Base-by-base conservation (phyloP, 2,329 filamentous ascomycete genomes). In the Epicoccum nigrum region DNA sequence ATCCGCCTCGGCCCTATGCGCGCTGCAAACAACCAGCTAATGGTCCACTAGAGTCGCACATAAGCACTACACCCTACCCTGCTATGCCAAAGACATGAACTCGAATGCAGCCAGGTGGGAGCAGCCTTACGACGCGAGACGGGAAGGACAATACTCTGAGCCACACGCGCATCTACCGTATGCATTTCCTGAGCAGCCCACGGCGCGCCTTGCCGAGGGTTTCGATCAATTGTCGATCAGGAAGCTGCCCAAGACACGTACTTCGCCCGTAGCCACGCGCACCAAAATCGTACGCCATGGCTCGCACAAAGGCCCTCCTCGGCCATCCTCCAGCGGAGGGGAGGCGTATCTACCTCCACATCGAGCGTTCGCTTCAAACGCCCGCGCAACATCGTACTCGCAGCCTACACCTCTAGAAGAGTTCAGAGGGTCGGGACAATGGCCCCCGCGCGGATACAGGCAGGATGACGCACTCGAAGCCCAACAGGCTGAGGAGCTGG, bases 391-490 rank as follows among this genome's bases (percentile, higher is more conserved):
- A 27, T 73, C 70, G 17, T 73, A 72, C 51, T 72, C 69, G 28
- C 68, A 73, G 34, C 68, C 69, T 4, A 65, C 69, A 15, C 64
- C 70, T 12, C 65, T 74, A 44, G 70, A 73, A n/a, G 70, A 72
- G 44, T 72, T 68, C 42, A 66, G 71, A 44, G 62, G 50, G 37
- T 66, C 67, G 30, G 62, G 69, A 58, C 60, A 63, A 41, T 76
- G 74, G 74, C 74, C 74, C 19, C 74, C 74, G n/a, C 64, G 56
- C 32, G 71, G 73, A 27, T 74, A 67, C 64, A 60, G 65, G 17
- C 54, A 54, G 41, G 66, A 74, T 40, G 67, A 71, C 32, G 58
- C 56, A 15, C 54, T 76, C 45, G 58, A 55, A 20, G 58, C 65
- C 20, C 45, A 58, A 17, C 65, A 73, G 35, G 74, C 74, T 1